These are phyloP conservation scores for Talaromyces marneffei DNA, from an alignment of 2,329 filamentous ascomycete genomes.

Conservation along the genomic window DNA sequence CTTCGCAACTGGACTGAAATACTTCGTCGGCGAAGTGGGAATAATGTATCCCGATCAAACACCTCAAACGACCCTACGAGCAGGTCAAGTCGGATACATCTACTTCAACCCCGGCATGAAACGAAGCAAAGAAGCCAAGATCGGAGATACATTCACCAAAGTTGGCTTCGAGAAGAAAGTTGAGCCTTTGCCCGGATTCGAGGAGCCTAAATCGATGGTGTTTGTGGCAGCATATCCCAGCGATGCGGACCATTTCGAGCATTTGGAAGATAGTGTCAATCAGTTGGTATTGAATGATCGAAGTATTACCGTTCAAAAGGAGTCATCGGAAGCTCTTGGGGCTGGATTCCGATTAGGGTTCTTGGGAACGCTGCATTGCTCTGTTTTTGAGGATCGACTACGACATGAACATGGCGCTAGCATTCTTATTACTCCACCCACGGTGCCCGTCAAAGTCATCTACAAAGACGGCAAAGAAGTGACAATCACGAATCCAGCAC, in stretches of 20 bases:
- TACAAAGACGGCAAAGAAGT: conserved; percentile 72
- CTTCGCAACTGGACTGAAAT: conserved; percentile 80
- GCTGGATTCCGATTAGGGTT: conserved; percentile 94
- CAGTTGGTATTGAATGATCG: conserved; percentile 93
- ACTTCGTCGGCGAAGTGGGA: conserved; percentile 91
- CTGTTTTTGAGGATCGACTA: conserved; percentile 95
- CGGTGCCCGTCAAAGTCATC: conserved; percentile 82
- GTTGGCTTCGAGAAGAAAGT: conserved; percentile 71
- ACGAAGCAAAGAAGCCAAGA: conserved; percentile 86
- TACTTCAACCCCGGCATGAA: conserved; percentile 99
- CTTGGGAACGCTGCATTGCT: conserved; percentile 93
- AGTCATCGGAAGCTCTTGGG: conserved; percentile 87
- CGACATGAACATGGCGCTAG: conserved; percentile 89
- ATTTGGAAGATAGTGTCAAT: conserved; percentile 87
- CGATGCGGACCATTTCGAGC: conserved; percentile 78
- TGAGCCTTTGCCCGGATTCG: conserved; percentile 80
- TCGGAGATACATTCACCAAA: conserved; percentile 90
- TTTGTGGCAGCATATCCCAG: conserved; percentile 96
- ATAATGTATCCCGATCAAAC: conserved; percentile 91
- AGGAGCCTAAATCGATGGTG: conserved; percentile 97
- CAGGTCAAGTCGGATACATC: conserved; percentile 93
- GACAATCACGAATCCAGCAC: conserved; percentile 76
- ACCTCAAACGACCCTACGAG: conserved; percentile 70
- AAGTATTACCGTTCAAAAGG: conserved; percentile 88
- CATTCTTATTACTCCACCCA: conserved; percentile 95